These are phyloP conservation scores for Podochytrium sp. DNA, from an alignment of 192 early-diverging fungal genomes.

Conservation along the genomic window DNA sequence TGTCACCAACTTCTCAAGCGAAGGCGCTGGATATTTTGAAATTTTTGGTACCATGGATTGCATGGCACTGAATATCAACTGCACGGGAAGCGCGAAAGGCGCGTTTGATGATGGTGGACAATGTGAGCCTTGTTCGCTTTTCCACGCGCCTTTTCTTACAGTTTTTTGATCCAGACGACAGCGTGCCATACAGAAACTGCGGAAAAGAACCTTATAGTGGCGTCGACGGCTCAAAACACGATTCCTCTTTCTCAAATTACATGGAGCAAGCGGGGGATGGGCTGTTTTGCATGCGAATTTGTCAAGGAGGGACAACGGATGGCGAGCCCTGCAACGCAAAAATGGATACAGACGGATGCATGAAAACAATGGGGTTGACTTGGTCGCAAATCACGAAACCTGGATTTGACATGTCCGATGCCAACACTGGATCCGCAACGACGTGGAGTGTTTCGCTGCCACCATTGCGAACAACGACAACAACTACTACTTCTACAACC, in stretches of 20 bases:
- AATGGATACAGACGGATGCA: constrained; percentile 36
- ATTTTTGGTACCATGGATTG: constrained; percentile 36
- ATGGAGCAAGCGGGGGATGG: constrained; percentile 39
- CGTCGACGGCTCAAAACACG: not conserved
- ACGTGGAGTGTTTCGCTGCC: too few species aligned
- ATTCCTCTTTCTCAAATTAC: constrained; percentile 3
- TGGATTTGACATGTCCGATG: too few species aligned
- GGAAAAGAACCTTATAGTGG: constrained; percentile 42
- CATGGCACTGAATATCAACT: constrained; percentile 31
- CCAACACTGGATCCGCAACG: too few species aligned
- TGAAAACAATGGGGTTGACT: not conserved
- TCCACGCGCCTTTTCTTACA: not conserved
- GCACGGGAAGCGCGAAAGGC: not conserved
- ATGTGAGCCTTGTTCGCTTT: constrained; percentile 27
- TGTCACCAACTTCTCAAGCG: not conserved
- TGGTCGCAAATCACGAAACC: too few species aligned
- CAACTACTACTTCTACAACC: too few species aligned
- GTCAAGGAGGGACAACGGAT: constrained; percentile 15
- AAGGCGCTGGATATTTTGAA: constrained; percentile 19
- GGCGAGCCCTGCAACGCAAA: constrained; percentile 34
- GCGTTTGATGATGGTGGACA: constrained; percentile 41
- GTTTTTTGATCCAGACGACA: constrained; percentile 22
- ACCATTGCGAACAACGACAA: too few species aligned
- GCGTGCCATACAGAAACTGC: constrained; percentile 30
- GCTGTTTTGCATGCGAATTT: constrained; percentile 41